These are phyloP conservation scores for Cladorrhinum samala DNA, from an alignment of 495 filamentous ascomycete species.

Conservation along the genomic window DNA sequence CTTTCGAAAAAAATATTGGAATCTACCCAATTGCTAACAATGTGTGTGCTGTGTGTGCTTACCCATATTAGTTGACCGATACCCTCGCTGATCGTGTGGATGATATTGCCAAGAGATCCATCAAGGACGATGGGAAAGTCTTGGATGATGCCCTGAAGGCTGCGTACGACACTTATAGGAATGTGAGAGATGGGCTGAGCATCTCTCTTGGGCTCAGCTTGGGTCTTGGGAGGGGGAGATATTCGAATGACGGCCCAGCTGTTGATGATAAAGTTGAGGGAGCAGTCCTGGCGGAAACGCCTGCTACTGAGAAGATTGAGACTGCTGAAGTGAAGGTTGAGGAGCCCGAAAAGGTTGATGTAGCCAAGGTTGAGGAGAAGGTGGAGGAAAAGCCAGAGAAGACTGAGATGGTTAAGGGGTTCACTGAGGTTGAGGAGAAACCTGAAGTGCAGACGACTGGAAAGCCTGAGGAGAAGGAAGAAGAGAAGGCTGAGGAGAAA, in stretches of 20 bases:
- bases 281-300: no score
- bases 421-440: not conserved
- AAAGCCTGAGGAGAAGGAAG: not conserved
- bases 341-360: not conserved
- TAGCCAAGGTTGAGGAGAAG: not conserved
- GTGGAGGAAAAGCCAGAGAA: not conserved
- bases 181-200: not conserved
- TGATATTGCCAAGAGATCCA: not conserved
- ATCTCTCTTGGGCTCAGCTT: not conserved
- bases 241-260: no score
- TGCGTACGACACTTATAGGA: not conserved
- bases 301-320: not conserved
- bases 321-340: not conserved
- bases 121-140: not conserved
- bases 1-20: no score
- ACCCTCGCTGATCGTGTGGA: not conserved
- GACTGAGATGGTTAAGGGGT: not conserved
- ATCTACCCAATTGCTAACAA: no score
- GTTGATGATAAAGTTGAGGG: no score
- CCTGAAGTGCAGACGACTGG: not conserved
- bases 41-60: no score
- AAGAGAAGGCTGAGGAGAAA: not conserved
- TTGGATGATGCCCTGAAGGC: not conserved
- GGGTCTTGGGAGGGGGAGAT: not conserved
- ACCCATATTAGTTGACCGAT: not conserved